Conservation (phyloP, 208 protist species). For the Angomonas ambiguus region DNA sequence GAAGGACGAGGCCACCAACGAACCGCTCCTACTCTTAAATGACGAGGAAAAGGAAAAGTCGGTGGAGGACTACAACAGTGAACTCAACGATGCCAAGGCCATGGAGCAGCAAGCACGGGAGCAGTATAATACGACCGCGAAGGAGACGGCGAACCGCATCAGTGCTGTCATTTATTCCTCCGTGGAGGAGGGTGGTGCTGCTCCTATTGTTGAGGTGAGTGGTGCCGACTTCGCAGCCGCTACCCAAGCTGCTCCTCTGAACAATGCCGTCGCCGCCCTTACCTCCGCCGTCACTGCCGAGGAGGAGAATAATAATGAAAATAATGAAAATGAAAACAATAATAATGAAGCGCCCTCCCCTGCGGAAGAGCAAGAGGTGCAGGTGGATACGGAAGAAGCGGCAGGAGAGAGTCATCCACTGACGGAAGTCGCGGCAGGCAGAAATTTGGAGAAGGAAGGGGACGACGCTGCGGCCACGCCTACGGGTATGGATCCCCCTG, state of each 20-base stretch:
- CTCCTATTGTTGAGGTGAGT: neutral
- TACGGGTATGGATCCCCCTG: no score
- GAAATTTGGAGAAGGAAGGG: no score
- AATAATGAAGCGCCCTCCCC: no score
- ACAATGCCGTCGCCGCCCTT: neutral
- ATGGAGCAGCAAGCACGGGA: constrained; percentile 17
- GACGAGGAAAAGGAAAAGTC: constrained; percentile 32
- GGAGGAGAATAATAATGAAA: constrained; percentile 5
- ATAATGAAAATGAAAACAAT: constrained; percentile 11
- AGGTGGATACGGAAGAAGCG: no score
- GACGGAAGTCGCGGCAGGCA: no score
- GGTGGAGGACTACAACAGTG: constrained; percentile 18
- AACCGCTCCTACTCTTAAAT: constrained; percentile 20
- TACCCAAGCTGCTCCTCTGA: constrained; percentile 5
- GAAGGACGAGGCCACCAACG: constrained; percentile 26
- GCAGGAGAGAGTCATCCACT: neutral
- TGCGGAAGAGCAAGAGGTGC: no score
- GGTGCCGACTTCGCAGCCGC: neutral
- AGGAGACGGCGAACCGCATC: constrained; percentile 6
- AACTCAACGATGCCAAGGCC: constrained; percentile 22
- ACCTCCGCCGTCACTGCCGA: neutral
- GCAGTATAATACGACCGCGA: constrained; percentile 47
- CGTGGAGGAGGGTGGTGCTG: neutral
- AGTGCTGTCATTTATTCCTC: neutral
- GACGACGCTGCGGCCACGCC: no score